Evolutionary conservation across 2,329 filamentous ascomycete species (phyloP).

Genomic region (Colletotrichum incanum): DNA sequence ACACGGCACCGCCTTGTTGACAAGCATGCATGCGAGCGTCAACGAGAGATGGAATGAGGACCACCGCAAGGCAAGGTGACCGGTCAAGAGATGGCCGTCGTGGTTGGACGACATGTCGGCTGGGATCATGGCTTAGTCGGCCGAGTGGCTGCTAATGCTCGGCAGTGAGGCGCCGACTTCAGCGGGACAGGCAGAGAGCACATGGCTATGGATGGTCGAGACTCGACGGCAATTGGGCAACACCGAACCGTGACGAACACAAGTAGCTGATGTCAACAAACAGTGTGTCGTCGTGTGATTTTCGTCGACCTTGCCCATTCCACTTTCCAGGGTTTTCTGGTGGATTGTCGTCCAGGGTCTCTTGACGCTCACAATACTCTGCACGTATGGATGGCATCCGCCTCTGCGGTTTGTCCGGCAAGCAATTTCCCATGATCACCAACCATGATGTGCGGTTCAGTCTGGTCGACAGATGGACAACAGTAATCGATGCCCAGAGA

Average conservation of each 20-base stretch:
- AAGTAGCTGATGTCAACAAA: constrained; percentile 7
- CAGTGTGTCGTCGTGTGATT: constrained; percentile 3
- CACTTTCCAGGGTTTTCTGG: neutral
- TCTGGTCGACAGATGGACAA: neutral
- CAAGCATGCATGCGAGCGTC: constrained; percentile 31
- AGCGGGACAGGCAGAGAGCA: neutral
- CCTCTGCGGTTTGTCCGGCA: constrained; percentile 2
- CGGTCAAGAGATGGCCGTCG: constrained; percentile 1
- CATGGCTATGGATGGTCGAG: neutral
- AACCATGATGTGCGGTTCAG: neutral
- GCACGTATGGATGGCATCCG: neutral
- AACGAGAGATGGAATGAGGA: constrained; percentile 16
- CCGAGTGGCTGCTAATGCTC: constrained; percentile 36
- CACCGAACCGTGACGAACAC: neutral
- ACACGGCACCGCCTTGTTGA: constrained; percentile 31
- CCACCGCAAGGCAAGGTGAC: constrained; percentile 16
- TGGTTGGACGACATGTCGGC: constrained; percentile 33
- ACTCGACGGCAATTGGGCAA: constrained; percentile 5
- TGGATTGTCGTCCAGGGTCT: constrained; percentile 23
- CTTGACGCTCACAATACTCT: constrained; percentile 29
- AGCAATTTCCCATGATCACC: constrained; percentile 17
- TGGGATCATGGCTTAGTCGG: constrained; percentile 37
- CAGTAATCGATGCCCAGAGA: neutral
- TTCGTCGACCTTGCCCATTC: neutral
- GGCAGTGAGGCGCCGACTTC: constrained; percentile 14